phyloP scores from a whole-genome alignment of 192 early-diverging fungal species.

The Coemansia sp. region DNA sequence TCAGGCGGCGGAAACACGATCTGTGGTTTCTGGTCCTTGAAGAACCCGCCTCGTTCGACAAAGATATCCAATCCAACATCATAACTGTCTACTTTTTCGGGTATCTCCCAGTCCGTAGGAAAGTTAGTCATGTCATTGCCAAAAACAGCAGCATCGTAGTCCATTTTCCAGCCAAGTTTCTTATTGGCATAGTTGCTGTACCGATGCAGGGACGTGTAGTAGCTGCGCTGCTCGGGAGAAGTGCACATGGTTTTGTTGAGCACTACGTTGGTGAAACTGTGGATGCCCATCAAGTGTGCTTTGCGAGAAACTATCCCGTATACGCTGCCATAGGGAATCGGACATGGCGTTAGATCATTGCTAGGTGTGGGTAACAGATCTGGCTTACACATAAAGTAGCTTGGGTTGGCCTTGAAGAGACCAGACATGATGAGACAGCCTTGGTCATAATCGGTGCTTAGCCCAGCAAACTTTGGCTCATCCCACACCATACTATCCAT shows the following conservation, averaged over 20 bases:
- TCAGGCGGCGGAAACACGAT: background rate
- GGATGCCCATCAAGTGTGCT: constrained; percentile 5
- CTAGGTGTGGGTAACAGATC: background rate
- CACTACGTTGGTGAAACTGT: background rate
- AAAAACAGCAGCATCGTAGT: background rate
- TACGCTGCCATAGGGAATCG: background rate
- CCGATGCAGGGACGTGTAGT: background rate
- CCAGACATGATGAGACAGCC: background rate
- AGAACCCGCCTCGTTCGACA: constrained; percentile 1
- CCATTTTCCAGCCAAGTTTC: background rate
- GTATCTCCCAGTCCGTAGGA: background rate
- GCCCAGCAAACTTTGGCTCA: background rate
- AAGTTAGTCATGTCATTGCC: background rate
- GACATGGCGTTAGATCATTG: background rate
- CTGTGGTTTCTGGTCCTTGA: background rate
- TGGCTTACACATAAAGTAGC: background rate
- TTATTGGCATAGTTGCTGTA: background rate
- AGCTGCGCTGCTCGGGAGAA: background rate
- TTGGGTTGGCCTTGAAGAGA: background rate
- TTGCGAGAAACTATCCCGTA: constrained; percentile 1
- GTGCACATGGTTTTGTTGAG: background rate
- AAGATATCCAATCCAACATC: background rate
- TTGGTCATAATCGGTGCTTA: background rate
- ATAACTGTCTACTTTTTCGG: background rate
- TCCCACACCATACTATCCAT: constrained; percentile 3